phyloP scores from a whole-genome alignment of 805 yeast genomes.

The Kurtzmaniella fragi region DNA sequence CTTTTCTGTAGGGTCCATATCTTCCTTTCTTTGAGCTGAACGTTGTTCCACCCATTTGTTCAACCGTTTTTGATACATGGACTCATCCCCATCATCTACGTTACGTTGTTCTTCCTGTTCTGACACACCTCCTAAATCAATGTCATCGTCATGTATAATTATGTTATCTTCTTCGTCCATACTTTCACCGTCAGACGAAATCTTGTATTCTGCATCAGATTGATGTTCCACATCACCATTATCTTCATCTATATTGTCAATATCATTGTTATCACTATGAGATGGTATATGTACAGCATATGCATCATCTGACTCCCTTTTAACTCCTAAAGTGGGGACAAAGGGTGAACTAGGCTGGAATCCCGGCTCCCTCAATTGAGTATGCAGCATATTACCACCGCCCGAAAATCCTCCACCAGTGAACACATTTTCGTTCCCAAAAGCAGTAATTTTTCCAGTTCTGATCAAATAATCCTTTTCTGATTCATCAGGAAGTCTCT shows the following conservation, averaged over 20 bases:
- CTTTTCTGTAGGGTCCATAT: conserved; percentile 16
- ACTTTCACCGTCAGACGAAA: not conserved
- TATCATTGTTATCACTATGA: conserved; percentile 15
- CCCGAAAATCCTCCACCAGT: too few species aligned
- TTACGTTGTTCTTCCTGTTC: conserved; percentile 25
- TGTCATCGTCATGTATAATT: conserved; percentile 6
- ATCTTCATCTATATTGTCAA: conserved; percentile 8
- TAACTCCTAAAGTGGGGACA: too few species aligned
- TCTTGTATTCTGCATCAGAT: not conserved
- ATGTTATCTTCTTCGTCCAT: conserved; percentile 3
- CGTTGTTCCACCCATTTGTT: conserved; percentile 56
- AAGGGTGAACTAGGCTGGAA: conserved; percentile 19
- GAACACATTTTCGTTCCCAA: conserved; percentile 58
- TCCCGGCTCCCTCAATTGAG: conserved; percentile 48
- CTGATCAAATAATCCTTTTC: conserved; percentile 77
- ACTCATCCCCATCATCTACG: conserved; percentile 81
- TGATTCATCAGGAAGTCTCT: conserved; percentile 62
- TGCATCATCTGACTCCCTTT: conserved; percentile 6
- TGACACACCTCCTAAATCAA: conserved; percentile 3
- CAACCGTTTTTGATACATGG: conserved; percentile 55
- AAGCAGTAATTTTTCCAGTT: conserved; percentile 92
- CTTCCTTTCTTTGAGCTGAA: conserved; percentile 35
- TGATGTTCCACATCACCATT: conserved; percentile 8
- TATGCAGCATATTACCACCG: conserved; percentile 27
- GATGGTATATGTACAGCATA: conserved; percentile 16